Evolutionary conservation across 108 stramenopile species (phyloP).

Genomic region (Skeletonema costatum): DNA sequence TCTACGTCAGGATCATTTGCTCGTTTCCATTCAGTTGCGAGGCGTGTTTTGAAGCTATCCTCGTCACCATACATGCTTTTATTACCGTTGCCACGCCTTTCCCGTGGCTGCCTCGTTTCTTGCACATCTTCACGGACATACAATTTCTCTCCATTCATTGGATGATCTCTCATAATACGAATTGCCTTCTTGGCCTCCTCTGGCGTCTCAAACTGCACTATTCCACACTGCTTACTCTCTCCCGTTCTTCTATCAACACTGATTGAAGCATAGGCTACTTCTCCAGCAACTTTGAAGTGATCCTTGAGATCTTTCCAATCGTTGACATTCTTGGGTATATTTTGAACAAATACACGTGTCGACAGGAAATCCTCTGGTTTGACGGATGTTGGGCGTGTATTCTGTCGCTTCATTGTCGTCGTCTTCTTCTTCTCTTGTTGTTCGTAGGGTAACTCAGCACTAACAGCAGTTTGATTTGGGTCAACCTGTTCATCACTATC

Average conservation of each 20-base stretch:
- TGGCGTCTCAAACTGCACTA: conserved; percentile 82
- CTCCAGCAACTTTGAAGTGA: conserved; percentile 74
- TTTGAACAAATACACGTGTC: conserved; percentile 84
- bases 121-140: conserved; percentile 84
- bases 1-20: conserved; percentile 60
- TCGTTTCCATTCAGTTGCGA: conserved; percentile 73
- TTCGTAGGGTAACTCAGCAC: background rate
- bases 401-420: conserved; percentile 7
- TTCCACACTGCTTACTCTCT: conserved; percentile 73
- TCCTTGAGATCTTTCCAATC: conserved; percentile 84
- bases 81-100: conserved; percentile 8
- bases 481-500: conserved; percentile 20
- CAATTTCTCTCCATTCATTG: conserved; percentile 63
- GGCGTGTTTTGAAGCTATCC: background rate
- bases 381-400: conserved; percentile 1
- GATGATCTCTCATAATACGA: conserved; percentile 75
- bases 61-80: background rate
- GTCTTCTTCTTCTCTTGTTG: background rate
- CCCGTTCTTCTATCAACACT: conserved; percentile 67
- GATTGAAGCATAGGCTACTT: conserved; percentile 85
- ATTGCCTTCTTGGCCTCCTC: conserved; percentile 75
- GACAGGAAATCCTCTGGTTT: conserved; percentile 63
- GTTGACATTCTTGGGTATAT: conserved; percentile 56
- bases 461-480: conserved; percentile 17
- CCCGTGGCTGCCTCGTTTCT: conserved; percentile 42